phyloP scores from a whole-genome alignment of 2,329 filamentous ascomycete species.

The Eutypella sp. region DNA sequence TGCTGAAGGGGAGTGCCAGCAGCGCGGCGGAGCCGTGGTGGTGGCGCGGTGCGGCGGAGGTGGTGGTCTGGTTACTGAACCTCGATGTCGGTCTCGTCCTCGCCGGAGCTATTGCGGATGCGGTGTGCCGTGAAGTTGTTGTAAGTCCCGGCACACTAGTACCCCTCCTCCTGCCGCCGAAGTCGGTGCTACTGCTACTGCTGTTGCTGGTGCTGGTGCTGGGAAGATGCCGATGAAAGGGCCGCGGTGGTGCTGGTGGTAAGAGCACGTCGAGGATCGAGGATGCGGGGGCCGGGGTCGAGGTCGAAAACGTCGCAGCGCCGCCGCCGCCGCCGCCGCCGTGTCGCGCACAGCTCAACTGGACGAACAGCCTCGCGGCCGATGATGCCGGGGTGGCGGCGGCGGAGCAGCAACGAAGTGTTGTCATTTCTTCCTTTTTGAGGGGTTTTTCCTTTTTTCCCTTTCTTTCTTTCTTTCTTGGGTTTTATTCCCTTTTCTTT shows the following conservation, averaged over 20 bases:
- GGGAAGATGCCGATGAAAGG: constrained; percentile 24
- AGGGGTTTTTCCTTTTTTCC: too few species aligned
- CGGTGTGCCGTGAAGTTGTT: too few species aligned
- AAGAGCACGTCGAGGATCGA: constrained; percentile 33
- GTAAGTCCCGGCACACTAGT: neutral
- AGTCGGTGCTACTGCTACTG: constrained; percentile 8
- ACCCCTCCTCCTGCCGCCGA: neutral
- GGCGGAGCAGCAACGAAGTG: constrained; percentile 31
- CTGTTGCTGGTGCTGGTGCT: constrained; percentile 35
- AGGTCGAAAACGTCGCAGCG: too few species aligned
- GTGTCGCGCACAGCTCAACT: constrained; percentile 20
- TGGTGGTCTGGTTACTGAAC: too few species aligned
- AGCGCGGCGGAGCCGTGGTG: constrained; percentile 1
- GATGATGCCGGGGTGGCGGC: constrained; percentile 31
- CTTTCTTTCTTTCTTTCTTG: too few species aligned
- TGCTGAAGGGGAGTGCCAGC: constrained; percentile 34
- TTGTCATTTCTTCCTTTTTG: constrained; percentile 5
- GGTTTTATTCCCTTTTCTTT: too few species aligned
- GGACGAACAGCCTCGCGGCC: constrained; percentile 26
- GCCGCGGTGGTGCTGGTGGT: constrained; percentile 16
- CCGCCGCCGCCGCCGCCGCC: constrained; percentile 4
- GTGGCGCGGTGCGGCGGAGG: too few species aligned
- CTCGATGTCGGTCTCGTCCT: too few species aligned
- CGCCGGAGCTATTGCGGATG: neutral
- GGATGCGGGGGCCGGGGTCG: constrained; percentile 14